phyloP scores from a whole-genome alignment of 768 basidiomycete genomes.

The Mycena vitilis region DNA sequence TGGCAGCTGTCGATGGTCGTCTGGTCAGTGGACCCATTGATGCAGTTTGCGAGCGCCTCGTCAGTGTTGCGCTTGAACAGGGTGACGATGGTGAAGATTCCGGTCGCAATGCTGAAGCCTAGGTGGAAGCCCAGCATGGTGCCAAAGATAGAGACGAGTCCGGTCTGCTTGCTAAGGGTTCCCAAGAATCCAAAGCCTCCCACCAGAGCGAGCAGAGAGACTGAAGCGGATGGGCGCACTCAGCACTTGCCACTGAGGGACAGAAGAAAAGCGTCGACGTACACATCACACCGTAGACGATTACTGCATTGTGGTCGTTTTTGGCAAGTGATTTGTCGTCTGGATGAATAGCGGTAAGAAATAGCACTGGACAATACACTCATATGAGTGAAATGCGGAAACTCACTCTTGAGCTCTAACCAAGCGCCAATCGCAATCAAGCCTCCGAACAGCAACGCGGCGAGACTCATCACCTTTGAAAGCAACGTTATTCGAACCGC shows the following conservation, averaged over 20 bases:
- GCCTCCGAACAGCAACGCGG: slow-evolving; percentile 56
- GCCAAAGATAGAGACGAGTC: slow-evolving; percentile 58
- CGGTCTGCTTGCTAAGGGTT: slow-evolving; percentile 52
- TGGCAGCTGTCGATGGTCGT: slow-evolving; percentile 54
- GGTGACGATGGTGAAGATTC: slow-evolving; percentile 60
- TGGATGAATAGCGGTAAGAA: slow-evolving; percentile 18
- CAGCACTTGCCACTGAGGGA: not conserved
- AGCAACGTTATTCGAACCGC: slow-evolving; percentile 16
- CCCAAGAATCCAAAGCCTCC: slow-evolving; percentile 65
- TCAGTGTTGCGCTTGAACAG: slow-evolving; percentile 57
- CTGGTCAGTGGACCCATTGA: slow-evolving; percentile 45
- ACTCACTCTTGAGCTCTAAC: slow-evolving; percentile 59
- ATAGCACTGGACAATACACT: not conserved
- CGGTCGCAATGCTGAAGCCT: slow-evolving; percentile 58
- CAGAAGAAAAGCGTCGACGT: slow-evolving; percentile 25
- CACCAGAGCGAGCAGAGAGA: slow-evolving; percentile 55
- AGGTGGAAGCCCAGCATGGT: slow-evolving; percentile 58
- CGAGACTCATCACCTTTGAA: slow-evolving; percentile 55
- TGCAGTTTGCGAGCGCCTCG: slow-evolving; percentile 52
- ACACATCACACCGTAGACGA: slow-evolving; percentile 59
- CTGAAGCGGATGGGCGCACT: not conserved
- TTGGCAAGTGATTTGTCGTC: slow-evolving; percentile 50
- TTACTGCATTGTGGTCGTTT: slow-evolving; percentile 56
- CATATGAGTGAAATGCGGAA: slow-evolving; percentile 2
- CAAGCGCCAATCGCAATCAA: slow-evolving; percentile 59